Evolutionary conservation across 306 rosid genomes (phyloP), one percentile per base, ranked within the genome.

Genomic region (Glycine tomentella): DNA sequence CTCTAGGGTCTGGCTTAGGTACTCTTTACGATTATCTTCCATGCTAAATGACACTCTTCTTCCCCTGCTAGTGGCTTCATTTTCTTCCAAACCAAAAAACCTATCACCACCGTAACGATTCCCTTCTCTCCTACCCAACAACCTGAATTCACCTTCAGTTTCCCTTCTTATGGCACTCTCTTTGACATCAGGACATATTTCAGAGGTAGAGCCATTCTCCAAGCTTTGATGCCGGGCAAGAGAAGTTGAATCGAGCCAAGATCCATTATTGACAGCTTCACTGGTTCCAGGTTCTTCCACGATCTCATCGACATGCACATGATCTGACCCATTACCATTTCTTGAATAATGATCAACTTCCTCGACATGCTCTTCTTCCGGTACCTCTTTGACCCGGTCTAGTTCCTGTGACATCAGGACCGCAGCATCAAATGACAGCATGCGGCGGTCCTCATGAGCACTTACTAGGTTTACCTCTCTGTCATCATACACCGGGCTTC

Each of bases 111-210:
- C 84, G 85, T 72, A 87, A 68, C 85, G 89, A 77, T 87, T 88
- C 77, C 93, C 95, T 80, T 83, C 98, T 73, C 98, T 87, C 80
- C 97, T 78, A 83, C 93, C 98, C 85, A 94, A 74, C 91, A 94
- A 79, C 87, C 98, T 87, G 78, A 89, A 92, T 53, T 94, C 97
- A 66, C 98, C 97, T 87, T 94, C 98, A 52, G 98, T 94, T 90
- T 94, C 98, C 80, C 98, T 89, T 82, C 97, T 84, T 83, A 94
- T 94, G 69, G 98, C 98, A 59, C 95, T 94, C 88, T 94, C 97
- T 74, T 93, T 92, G 44, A 90, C 49, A 72, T 90, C 97, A 9
- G 79, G 1, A 49, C 84, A 86, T 82, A 87, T 87, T 77, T 79
- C 89, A 45, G 92, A 87, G 69, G 87, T 75, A 15, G 84, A 74